Evolutionary conservation across 1,284 basidiomycete species (phyloP), one percentile per base, ranked within the genome.

Genomic region (Puccinia horiana): DNA sequence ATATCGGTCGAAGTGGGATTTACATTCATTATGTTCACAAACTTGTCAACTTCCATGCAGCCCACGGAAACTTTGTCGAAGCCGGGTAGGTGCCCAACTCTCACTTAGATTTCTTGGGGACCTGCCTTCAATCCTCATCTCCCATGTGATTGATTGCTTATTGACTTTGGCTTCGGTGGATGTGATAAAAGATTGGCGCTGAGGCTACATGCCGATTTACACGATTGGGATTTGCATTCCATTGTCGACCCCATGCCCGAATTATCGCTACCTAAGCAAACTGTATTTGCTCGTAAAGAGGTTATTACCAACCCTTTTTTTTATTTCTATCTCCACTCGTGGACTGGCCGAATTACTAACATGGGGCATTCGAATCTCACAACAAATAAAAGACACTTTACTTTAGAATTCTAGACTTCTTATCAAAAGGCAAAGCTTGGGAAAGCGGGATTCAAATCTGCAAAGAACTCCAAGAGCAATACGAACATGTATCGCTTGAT

Each of bases 371-470:
- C 40, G 8, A 47, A 8, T 35, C 16, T 49, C 11, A 26, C 18
- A 8, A 1, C 9, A 8, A 49, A 72, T 29, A 20, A 26, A 44
- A 82, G 87, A 94, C 93, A 0, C 88, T 96, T 0, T 93, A 92
- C 84, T 89, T 95, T 85, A 85, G 87, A 35, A 87, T 88, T 54
- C 85, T 88, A 18, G 87, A 88, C 61, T 86, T 87, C 54, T 84
- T 88, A 26, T 83, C 93, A 77, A 94, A 95, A 87, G 96, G 96
- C 1, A 95, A 96, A 86, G 95, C 96, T 4, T 98, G 95, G 91
- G 96, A 99, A 87, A 93, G 91, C 79, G 95, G 95, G 1, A 91
- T 97, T 76, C 93, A 94, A 83, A 93, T 98, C 79, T 97, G 94
- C 88, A 93, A 94, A 87, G 95, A 96, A 85, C 88, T 97, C 16